Evolutionary conservation across 352 stramenopile genomes (phyloP).

Genomic region (Phytophthora macrochlamydospora): DNA sequence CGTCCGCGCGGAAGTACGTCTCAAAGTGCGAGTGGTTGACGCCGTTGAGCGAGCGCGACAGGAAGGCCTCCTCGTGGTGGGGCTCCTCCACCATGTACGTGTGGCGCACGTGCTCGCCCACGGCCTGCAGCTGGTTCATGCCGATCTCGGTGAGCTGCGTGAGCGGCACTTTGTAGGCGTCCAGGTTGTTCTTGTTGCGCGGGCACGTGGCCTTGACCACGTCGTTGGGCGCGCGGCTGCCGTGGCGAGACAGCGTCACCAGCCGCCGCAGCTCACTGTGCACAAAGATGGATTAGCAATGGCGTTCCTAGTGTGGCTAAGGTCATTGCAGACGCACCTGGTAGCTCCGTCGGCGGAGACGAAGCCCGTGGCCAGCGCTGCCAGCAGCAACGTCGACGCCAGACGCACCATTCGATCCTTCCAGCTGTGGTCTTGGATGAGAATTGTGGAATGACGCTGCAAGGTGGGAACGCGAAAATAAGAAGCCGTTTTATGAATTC

Average conservation of each 20-base stretch:
- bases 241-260: constrained; percentile 80
- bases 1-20: constrained; percentile 85
- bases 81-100: constrained; percentile 64
- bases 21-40: constrained; percentile 81
- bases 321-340: constrained; percentile 19
- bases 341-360: constrained; percentile 12
- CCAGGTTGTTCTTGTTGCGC: constrained; percentile 68
- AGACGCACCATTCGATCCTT: constrained; percentile 7
- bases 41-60: constrained; percentile 74
- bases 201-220: constrained; percentile 65
- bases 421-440: not conserved
- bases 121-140: constrained; percentile 77
- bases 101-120: constrained; percentile 68
- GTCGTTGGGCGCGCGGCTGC: constrained; percentile 78
- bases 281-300: not conserved
- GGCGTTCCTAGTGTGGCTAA: not conserved
- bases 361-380: constrained; percentile 12
- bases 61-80: constrained; percentile 55
- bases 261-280: constrained; percentile 74
- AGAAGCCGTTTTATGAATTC: not conserved
- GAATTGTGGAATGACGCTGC: constrained; percentile 6
- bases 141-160: constrained; percentile 84
- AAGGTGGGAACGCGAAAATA: constrained; percentile 5
- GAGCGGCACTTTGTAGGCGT: constrained; percentile 79
- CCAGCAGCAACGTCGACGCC: constrained; percentile 19